Evolutionary conservation across 306 rosid species (phyloP).

Genomic region (Datisca glomerata): DNA sequence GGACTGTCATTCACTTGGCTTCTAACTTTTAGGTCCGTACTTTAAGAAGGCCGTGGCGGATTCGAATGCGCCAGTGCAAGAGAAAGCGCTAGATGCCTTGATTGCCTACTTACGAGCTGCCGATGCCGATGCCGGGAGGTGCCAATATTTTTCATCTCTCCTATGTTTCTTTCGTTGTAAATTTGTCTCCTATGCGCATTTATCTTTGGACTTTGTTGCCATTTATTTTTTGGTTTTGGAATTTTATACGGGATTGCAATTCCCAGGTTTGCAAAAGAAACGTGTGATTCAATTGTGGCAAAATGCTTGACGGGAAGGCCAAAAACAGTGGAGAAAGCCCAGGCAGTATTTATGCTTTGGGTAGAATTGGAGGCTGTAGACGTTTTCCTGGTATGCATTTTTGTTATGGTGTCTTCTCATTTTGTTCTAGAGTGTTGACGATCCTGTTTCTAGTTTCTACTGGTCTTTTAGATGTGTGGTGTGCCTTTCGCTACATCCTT

Average conservation of each 20-base stretch:
- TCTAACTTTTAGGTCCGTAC: slow-evolving; percentile 40
- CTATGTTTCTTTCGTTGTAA: not conserved
- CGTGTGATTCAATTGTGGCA: slow-evolving; percentile 79
- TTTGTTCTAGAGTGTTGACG: too few relatives aligned
- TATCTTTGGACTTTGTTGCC: not conserved
- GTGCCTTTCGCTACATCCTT: too few relatives aligned
- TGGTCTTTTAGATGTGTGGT: too few relatives aligned
- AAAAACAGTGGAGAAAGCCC: slow-evolving; percentile 98
- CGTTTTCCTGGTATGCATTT: slow-evolving; percentile 60
- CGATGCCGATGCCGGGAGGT: slow-evolving; percentile 95
- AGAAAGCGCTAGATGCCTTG: slow-evolving; percentile 92
- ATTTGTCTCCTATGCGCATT: slow-evolving; percentile 5
- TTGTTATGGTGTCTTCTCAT: slow-evolving; percentile 2
- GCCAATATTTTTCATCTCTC: not conserved
- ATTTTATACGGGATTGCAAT: slow-evolving; percentile 10
- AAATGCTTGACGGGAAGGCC: slow-evolving; percentile 98
- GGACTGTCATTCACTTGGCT: slow-evolving; percentile 15
- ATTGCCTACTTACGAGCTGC: slow-evolving; percentile 88
- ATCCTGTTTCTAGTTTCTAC: too few relatives aligned
- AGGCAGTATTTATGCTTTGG: slow-evolving; percentile 90
- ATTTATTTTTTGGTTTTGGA: not conserved
- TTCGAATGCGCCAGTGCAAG: slow-evolving; percentile 96
- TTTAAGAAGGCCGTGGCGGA: slow-evolving; percentile 85
- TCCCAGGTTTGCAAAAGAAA: slow-evolving; percentile 76
- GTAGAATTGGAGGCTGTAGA: slow-evolving; percentile 95